phyloP scores from a whole-genome alignment of 352 stramenopile species.

The Phytophthora kernoviae region DNA sequence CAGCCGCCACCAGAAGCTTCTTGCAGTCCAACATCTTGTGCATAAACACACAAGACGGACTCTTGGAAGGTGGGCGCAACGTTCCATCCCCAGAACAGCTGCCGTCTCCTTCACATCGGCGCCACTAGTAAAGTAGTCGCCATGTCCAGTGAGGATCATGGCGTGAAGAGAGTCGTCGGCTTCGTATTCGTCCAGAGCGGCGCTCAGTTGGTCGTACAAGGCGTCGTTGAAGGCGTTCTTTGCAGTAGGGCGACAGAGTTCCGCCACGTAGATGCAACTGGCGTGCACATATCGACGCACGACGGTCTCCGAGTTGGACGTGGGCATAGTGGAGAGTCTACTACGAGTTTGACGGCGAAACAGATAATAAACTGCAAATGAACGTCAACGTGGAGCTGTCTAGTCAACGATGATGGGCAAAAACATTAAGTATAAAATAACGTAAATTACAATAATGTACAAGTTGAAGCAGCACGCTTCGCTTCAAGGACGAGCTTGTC shows the following conservation, averaged over 20 bases:
- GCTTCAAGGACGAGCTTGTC: too few relatives aligned
- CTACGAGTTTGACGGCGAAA: too few relatives aligned
- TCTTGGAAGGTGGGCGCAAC: conserved; percentile 48
- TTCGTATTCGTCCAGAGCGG: conserved; percentile 69
- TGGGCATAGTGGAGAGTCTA: too few relatives aligned
- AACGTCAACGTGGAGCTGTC: too few relatives aligned
- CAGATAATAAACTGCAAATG: too few relatives aligned
- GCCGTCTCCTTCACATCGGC: conserved; percentile 72
- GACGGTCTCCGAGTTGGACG: conserved; percentile 4
- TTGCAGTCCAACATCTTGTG: conserved; percentile 72
- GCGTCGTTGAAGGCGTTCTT: conserved; percentile 93
- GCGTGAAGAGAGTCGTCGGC: conserved; percentile 70
- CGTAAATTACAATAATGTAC: too few relatives aligned
- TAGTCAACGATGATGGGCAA: too few relatives aligned
- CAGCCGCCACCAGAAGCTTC: conserved; percentile 78
- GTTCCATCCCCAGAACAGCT: conserved; percentile 28
- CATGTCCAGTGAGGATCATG: conserved; percentile 89
- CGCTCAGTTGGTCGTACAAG: conserved; percentile 86
- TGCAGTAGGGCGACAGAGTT: conserved; percentile 71
- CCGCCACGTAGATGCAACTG: conserved; percentile 70
- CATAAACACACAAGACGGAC: conserved; percentile 68
- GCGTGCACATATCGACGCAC: conserved; percentile 56
- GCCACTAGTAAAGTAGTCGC: conserved; percentile 92
- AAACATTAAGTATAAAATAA: too few relatives aligned
- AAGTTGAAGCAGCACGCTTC: too few relatives aligned